Conservation (phyloP, 805 yeast genomes). For the Yarrowia osloensis region DNA sequence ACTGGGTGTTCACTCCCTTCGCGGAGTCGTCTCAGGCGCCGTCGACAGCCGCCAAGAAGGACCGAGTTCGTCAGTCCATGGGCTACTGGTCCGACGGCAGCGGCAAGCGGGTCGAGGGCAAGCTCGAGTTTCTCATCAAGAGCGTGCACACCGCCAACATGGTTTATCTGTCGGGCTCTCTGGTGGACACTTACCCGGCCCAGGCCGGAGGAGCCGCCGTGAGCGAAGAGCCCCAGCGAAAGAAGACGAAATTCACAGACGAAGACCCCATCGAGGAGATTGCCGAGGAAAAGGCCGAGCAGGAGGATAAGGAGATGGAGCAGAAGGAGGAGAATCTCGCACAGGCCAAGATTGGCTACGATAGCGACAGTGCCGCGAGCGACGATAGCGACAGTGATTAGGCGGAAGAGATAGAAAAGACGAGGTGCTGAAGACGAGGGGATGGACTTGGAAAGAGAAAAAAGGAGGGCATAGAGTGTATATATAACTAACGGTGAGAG, state of each 20-base stretch:
- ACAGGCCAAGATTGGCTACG: not conserved
- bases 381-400: slow-evolving; percentile 22
- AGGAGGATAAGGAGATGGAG: not conserved
- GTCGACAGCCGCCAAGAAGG: slow-evolving; percentile 34
- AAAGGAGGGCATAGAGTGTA: slow-evolving; percentile 17
- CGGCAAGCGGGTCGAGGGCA: slow-evolving; percentile 78
- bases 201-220: slow-evolving; percentile 55
- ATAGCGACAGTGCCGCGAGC: slow-evolving; percentile 7
- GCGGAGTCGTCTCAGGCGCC: slow-evolving; percentile 32
- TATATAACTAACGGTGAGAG: slow-evolving; percentile 21
- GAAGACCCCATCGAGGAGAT: slow-evolving; percentile 13
- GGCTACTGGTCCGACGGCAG: slow-evolving; percentile 88
- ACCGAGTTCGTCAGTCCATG: slow-evolving; percentile 52
- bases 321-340: not conserved
- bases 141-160: slow-evolving; percentile 66
- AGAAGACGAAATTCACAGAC: slow-evolving; percentile 49
- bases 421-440: too few relatives aligned
- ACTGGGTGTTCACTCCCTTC: slow-evolving; percentile 68
- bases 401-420: not conserved
- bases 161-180: slow-evolving; percentile 85
- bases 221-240: slow-evolving; percentile 71
- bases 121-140: slow-evolving; percentile 72
- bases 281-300: slow-evolving; percentile 10
- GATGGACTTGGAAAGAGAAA: too few relatives aligned
- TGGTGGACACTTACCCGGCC: slow-evolving; percentile 45